phyloP scores from a whole-genome alignment of 805 yeast species.

The Ascoidea asiatica region DNA sequence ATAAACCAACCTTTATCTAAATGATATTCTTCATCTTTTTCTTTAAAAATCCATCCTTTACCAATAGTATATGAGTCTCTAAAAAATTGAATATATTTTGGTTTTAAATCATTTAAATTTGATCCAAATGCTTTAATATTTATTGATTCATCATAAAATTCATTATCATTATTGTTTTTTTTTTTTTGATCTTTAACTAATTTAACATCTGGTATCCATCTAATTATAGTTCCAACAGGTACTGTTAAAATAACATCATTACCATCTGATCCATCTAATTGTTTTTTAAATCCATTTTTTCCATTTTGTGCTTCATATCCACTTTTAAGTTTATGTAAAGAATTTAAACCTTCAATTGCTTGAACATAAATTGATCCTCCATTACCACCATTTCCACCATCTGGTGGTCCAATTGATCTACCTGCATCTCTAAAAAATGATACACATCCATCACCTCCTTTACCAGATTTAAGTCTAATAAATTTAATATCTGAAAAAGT shows the following conservation, averaged over 20 bases:
- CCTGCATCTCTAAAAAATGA: slow-evolving; percentile 84
- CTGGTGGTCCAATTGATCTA: slow-evolving; percentile 82
- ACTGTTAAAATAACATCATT: slow-evolving; percentile 68
- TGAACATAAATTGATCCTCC: slow-evolving; percentile 84
- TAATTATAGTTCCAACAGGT: slow-evolving; percentile 81
- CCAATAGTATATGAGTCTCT: slow-evolving; percentile 33
- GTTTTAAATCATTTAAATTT: slow-evolving; percentile 17
- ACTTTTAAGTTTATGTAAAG: slow-evolving; percentile 56
- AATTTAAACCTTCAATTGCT: slow-evolving; percentile 59
- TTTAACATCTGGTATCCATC: slow-evolving; percentile 73
- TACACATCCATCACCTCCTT: slow-evolving; percentile 80
- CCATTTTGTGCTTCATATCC: slow-evolving; percentile 68
- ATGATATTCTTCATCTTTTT: slow-evolving; percentile 61
- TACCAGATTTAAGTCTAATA: slow-evolving; percentile 58
- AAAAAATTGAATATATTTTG: slow-evolving; percentile 40
- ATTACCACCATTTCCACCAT: slow-evolving; percentile 97
- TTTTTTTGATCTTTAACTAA: slow-evolving; percentile 22
- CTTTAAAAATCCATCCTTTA: slow-evolving; percentile 83
- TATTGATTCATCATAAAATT: slow-evolving; percentile 7
- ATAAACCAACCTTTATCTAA: slow-evolving; percentile 50
- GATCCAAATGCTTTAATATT: slow-evolving; percentile 19
- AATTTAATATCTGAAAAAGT: slow-evolving; percentile 54
- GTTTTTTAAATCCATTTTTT: slow-evolving; percentile 53
- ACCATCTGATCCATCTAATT: slow-evolving; percentile 80
- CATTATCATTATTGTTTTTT: slow-evolving; percentile 4